A percentile compares a stretch with the other conserved stretches of the same genome.
These are phyloP conservation scores for Keithomyces neogunnii DNA, from an alignment of 2,329 filamentous ascomycete species.

Conservation along the genomic window DNA sequence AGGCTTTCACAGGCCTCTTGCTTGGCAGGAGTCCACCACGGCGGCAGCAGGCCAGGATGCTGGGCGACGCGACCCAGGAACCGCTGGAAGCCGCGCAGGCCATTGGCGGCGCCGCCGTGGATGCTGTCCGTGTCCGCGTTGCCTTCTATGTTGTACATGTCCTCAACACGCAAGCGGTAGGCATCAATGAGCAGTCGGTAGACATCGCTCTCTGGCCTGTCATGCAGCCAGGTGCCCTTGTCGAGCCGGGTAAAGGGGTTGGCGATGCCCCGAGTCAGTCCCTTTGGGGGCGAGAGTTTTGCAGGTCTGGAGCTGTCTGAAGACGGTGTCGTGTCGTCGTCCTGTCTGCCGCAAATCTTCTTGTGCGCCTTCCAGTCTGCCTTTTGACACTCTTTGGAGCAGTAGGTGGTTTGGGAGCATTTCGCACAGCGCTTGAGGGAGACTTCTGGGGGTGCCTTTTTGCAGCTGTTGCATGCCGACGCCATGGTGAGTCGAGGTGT, in stretches of 20 bases:
- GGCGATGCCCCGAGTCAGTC: constrained; percentile 19
- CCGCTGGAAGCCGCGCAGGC: constrained; percentile 23
- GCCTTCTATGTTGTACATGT: constrained; percentile 21
- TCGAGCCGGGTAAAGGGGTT: constrained; percentile 32
- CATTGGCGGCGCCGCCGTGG: constrained; percentile 16
- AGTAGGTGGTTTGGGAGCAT: constrained; percentile 39
- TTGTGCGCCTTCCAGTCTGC: constrained; percentile 42
- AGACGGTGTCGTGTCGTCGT: background rate
- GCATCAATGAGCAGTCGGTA: constrained; percentile 38
- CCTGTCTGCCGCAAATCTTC: constrained; percentile 27
- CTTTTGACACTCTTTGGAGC: constrained; percentile 43
- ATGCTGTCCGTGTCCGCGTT: constrained; percentile 18
- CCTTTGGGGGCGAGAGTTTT: constrained; percentile 14
- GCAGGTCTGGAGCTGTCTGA: background rate
- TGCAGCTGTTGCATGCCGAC: constrained; percentile 18
- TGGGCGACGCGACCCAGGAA: constrained; percentile 25
- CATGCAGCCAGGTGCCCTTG: constrained; percentile 32
- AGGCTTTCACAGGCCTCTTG: constrained; percentile 26
- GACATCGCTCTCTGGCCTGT: constrained; percentile 32
- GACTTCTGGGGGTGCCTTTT: constrained; percentile 18
- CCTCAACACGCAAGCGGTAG: constrained; percentile 38
- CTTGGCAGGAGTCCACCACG: constrained; percentile 35
- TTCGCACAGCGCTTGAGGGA: constrained; percentile 34
- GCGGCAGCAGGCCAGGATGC: constrained; percentile 26
- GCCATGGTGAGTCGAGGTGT: background rate